phyloP scores from a whole-genome alignment of 768 basidiomycete species.

The Rhodotorula kratochvilovae region DNA sequence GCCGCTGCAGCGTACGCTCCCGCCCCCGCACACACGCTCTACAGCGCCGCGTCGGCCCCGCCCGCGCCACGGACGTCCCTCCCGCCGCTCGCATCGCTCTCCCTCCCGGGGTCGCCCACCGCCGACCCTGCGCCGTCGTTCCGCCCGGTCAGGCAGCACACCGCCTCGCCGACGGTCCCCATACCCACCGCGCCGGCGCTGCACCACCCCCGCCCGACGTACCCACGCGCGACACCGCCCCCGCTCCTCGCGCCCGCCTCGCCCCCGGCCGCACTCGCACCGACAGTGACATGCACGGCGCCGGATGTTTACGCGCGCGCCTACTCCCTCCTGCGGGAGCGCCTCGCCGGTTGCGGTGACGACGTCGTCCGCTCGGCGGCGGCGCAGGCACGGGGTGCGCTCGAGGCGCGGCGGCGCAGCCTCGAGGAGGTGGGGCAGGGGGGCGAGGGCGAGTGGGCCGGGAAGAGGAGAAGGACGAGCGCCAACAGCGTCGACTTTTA shows the following conservation, averaged over 20 bases:
- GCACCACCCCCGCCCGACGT: slow-evolving; percentile 1
- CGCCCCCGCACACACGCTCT: too few relatives aligned
- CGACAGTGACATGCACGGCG: background rate
- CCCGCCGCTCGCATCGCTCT: slow-evolving; percentile 8
- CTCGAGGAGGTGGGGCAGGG: background rate
- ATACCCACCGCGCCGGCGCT: background rate
- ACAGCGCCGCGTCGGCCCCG: background rate
- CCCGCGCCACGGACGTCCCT: background rate
- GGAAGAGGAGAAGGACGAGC: background rate
- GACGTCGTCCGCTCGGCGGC: background rate
- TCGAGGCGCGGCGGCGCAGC: background rate
- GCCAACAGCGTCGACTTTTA: slow-evolving; percentile 5
- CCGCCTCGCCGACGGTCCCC: background rate
- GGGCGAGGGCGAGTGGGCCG: too few relatives aligned
- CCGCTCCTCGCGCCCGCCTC: background rate
- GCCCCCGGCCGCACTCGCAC: background rate
- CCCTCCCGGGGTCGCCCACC: background rate
- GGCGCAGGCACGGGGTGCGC: background rate
- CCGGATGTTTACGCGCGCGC: slow-evolving; percentile 12
- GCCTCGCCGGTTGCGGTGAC: background rate
- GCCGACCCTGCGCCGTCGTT: background rate
- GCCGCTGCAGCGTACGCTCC: too few relatives aligned
- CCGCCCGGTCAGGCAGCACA: background rate
- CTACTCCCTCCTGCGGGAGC: slow-evolving; percentile 11
- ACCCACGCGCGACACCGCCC: background rate